phyloP scores from a whole-genome alignment of 2,329 filamentous ascomycete species.

The Teratosphaeria epicoccoides region DNA sequence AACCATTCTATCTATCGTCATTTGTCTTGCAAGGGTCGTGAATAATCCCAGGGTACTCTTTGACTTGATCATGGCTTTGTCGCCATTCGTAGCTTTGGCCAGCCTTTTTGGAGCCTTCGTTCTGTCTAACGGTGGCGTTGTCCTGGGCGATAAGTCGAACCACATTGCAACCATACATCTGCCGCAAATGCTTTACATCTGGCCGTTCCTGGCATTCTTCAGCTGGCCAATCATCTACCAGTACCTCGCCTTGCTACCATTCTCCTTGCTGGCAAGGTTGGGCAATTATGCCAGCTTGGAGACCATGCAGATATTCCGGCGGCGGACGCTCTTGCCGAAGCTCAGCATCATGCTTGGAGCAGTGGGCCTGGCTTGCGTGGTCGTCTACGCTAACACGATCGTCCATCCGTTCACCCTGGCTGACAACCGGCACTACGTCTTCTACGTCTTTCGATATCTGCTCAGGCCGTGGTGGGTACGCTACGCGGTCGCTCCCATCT shows the following conservation, averaged over 20 bases:
- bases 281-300: slow-evolving; percentile 18
- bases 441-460: slow-evolving; percentile 86
- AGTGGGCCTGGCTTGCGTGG: slow-evolving; percentile 33
- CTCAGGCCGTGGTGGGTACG: slow-evolving; percentile 36
- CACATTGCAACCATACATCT: slow-evolving; percentile 83
- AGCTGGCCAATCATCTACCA: slow-evolving; percentile 66
- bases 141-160: slow-evolving; percentile 89
- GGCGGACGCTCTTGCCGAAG: slow-evolving; percentile 27
- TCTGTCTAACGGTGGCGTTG: slow-evolving; percentile 79
- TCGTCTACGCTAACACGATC: slow-evolving; percentile 76
- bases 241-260: slow-evolving; percentile 32
- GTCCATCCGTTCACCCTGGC: slow-evolving; percentile 92
- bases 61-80: slow-evolving; percentile 10
- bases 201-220: slow-evolving; percentile 83
- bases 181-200: slow-evolving; percentile 90
- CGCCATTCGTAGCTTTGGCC: slow-evolving; percentile 52
- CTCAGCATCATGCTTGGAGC: slow-evolving; percentile 27
- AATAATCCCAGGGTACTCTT: slow-evolving; percentile 15
- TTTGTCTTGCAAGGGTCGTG: slow-evolving; percentile 43
- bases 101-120: slow-evolving; percentile 64
- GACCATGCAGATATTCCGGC: slow-evolving; percentile 25
- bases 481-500: slow-evolving; percentile 52
- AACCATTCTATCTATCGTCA: slow-evolving; percentile 50
- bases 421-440: slow-evolving; percentile 94
- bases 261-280: slow-evolving; percentile 17